Evolutionary conservation across 176 grass and related monocot genomes (phyloP).

Genomic region (Oryza officinalis): DNA sequence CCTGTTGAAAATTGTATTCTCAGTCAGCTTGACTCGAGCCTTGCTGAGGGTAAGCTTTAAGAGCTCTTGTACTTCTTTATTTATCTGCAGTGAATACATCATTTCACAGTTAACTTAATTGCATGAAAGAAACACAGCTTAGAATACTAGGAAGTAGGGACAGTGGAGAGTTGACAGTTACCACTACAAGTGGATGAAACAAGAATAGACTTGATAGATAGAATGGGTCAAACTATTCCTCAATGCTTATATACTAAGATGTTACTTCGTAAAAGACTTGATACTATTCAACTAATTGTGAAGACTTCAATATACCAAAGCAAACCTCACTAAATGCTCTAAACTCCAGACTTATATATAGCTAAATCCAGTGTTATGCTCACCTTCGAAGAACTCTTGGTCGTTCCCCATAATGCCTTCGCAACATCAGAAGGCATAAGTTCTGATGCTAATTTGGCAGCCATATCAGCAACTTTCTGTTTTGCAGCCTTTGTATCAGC

Average conservation of each 20-base stretch:
- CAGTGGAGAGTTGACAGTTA: neutral
- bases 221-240: neutral
- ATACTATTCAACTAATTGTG: neutral
- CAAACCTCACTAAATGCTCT: neutral
- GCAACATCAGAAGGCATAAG: conserved; percentile 89
- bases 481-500: conserved; percentile 62
- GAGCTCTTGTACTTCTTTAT: conserved; percentile 87
- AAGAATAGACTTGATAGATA: neutral
- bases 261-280: neutral
- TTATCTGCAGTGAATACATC: conserved; percentile 44
- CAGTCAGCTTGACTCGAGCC: conserved; percentile 67
- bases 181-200: neutral
- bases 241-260: neutral
- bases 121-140: conserved; percentile 1
- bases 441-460: conserved; percentile 72
- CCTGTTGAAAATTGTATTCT: conserved; percentile 79
- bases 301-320: neutral
- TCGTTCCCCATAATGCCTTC: conserved; percentile 71
- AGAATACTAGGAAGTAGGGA: neutral
- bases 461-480: conserved; percentile 69
- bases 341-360: conserved; percentile 18
- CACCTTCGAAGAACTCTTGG: conserved; percentile 74
- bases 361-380: conserved; percentile 24
- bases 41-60: conserved; percentile 78
- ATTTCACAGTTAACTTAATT: conserved; percentile 36